phyloP scores from a whole-genome alignment of 2,329 filamentous ascomycete species.

The Phaeosphaeria sp. region DNA sequence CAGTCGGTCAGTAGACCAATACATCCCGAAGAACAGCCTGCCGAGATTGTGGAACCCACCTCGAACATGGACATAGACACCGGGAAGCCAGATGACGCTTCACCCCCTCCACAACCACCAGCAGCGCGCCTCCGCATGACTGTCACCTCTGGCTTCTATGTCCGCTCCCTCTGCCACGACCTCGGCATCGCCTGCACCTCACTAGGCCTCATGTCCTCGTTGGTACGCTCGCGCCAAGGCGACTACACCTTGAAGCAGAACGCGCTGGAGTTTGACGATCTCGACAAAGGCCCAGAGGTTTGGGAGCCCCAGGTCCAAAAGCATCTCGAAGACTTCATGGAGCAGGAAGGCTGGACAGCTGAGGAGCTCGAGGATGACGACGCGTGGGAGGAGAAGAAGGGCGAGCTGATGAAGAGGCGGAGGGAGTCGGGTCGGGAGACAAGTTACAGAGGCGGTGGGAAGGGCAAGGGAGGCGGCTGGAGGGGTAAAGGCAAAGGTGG shows the following conservation, averaged over 20 bases:
- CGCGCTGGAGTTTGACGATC: constrained; percentile 79
- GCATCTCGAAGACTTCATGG: constrained; percentile 62
- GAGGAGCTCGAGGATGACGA: constrained; percentile 40
- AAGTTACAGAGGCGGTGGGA: constrained; percentile 27
- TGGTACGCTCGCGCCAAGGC: constrained; percentile 81
- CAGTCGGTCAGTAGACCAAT: neutral
- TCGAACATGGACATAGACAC: neutral
- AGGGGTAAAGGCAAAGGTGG: constrained; percentile 11
- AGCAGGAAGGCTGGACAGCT: constrained; percentile 47
- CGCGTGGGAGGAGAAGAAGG: constrained; percentile 50
- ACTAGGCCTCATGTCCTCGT: constrained; percentile 83
- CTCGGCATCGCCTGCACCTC: constrained; percentile 83
- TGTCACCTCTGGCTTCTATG: constrained; percentile 95
- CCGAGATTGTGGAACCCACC: neutral
- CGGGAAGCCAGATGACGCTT: neutral
- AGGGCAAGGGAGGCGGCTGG: constrained; percentile 13
- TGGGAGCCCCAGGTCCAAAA: constrained; percentile 79
- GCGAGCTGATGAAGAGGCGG: constrained; percentile 41
- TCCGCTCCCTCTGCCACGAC: constrained; percentile 91
- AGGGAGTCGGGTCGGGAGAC: constrained; percentile 28
- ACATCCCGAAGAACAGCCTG: constrained; percentile 1
- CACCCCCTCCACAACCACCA: constrained; percentile 53
- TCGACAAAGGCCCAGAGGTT: constrained; percentile 76
- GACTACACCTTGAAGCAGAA: constrained; percentile 76
- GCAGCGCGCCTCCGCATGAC: constrained; percentile 87